Evolutionary conservation across 106 monocot genomes (phyloP), one percentile per base, ranked within the genome.

Genomic region (Apostasia shenzhenica): DNA sequence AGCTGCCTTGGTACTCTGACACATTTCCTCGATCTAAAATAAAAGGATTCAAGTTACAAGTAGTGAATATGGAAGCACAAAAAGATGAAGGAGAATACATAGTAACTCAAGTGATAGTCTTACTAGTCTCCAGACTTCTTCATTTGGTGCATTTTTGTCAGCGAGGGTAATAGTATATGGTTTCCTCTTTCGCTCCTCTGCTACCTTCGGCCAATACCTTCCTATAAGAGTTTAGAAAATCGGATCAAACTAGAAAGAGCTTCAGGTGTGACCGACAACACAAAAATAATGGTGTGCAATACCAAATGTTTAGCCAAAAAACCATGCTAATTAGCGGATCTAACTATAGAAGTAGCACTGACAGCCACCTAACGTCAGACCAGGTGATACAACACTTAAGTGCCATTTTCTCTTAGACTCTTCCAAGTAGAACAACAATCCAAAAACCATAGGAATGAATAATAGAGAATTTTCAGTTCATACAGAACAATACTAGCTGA

Each of bases 131-230:
- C 99, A 99, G 3, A 99, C 99, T 87, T 99, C 99, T 77, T 99
- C 99, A 76, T 99, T 99, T 54, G 99, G 99, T 38, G 99, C 99
- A 87, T 99, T 99, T 83, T 99, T 99, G 73, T 99, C 99, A 67
- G 99, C 99, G 70, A 99, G 87, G 53, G 81, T 99, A 77, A 99
- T 85, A 13, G 85, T 53, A 80, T 67, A 77, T 44, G 99, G 93
- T 66, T 82, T 99, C 75, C 72, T 87, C 72, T 70, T 89, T 45
- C 85, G 73, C 64, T 99, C 92, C 45, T 99, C 93, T 52, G 83
- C 82, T 78, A 99, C 85, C 70, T 90, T 92, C 54, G 81, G 93
- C 99, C 99, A 99, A 72, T 99, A 99, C 75, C 76, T 81, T 72
- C 93, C 99, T 99, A 78, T 14, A 83, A 80, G 43, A 6, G n/a